A percentile compares a stretch with the other conserved stretches of the same genome.
phyloP scores from a whole-genome alignment of 805 yeast species.

The Yamadazyma philogaea region DNA sequence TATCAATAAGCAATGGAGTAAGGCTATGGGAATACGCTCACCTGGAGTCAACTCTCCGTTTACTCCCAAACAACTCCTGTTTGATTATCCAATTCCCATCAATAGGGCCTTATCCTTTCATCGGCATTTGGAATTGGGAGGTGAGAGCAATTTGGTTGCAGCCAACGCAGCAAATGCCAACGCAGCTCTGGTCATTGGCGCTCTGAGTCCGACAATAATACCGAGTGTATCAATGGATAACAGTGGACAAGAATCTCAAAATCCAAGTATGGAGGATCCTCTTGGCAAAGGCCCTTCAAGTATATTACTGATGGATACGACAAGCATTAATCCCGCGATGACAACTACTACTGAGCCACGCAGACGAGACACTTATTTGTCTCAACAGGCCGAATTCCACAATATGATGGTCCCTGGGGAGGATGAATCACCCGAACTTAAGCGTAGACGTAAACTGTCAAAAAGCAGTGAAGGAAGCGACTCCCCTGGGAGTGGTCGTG shows the following conservation, averaged over 20 bases:
- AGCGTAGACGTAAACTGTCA: conserved; percentile 9
- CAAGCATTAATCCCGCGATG: not conserved
- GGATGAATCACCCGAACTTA: conserved; percentile 1
- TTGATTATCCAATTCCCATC: conserved; percentile 16
- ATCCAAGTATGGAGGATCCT: not conserved
- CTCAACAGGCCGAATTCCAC: not conserved
- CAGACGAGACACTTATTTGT: not conserved
- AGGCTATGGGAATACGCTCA: conserved; percentile 15
- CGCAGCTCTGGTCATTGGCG: conserved; percentile 8
- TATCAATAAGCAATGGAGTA: conserved; percentile 15
- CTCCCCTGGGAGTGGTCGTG: conserved; percentile 2
- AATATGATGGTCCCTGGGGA: not conserved
- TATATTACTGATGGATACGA: not conserved
- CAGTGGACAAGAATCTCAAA: not conserved
- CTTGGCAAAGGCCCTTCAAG: conserved; percentile 1
- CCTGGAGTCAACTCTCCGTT: conserved; percentile 15
- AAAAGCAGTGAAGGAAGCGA: conserved; percentile 1
- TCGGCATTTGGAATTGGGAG: conserved; percentile 10
- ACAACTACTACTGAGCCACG: not conserved
- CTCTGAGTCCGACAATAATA: conserved; percentile 5
- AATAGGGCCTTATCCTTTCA: conserved; percentile 15
- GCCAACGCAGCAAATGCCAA: conserved; percentile 9
- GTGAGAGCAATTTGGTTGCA: not conserved
- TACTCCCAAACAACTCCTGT: conserved; percentile 10
- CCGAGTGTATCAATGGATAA: conserved; percentile 1